Evolutionary conservation across 73 alveolate species (phyloP), one percentile per base, ranked within the genome.

Genomic region (Tetrahymena elliotti): DNA sequence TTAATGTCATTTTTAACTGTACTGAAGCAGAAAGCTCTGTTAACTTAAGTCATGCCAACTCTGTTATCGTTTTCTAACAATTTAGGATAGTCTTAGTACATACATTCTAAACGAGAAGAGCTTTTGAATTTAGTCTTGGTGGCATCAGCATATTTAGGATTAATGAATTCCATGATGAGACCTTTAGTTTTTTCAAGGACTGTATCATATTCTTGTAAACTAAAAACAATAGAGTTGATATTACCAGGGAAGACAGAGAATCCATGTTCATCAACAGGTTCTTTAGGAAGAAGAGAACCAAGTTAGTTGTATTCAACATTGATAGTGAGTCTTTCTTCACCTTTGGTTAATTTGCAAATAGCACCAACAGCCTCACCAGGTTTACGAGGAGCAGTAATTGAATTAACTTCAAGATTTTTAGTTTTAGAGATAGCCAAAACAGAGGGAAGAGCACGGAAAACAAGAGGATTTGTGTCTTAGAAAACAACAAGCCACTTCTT

Each of bases 41-140:
- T 99, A 53, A 98, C 96, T 84, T 96, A 94, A 18, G 99, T 97
- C 97, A 99, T 98, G 31, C 99, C 99, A 10, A 98, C 99, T 95
- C 96, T 98, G 93, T 94, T 95, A 38, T 95, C 96, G 35, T 95
- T 93, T 37, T 88, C 84, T 88, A 99, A 95, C 93, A 99, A 98
- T 95, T 99, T 98, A 35, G 99, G 99, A 93, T 97, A 99, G 95
- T 99, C 99, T 96, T 99, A 99, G 99, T 99, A 99, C 99, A 98
- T 97, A 95, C 99, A 98, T 94, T 99, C 99, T 52, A 99, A 97
- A 82, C 99, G 96, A 33, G 99, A 98, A 38, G 99, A 98, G 9
- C 99, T 93, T 93, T 99, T 99, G 96, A 99, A 98, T 35, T 93
- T 96, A 39, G 98, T 98, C 96, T 98, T 98, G 33, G 97, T 96